These are phyloP conservation scores for Rehmannia glutinosa DNA, from an alignment of 257 asterid species.

Conservation along the genomic window DNA sequence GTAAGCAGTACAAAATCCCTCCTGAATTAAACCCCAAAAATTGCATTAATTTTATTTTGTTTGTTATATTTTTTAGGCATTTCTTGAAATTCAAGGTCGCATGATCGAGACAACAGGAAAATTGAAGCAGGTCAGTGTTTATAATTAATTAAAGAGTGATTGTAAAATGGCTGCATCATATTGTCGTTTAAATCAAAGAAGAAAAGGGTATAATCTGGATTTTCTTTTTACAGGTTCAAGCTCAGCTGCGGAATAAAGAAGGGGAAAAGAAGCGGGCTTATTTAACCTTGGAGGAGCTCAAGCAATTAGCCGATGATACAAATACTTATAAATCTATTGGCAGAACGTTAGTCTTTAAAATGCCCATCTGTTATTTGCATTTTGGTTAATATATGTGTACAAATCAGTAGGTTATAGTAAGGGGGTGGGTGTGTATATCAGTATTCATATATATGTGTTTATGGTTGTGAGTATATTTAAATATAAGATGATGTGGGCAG, in stretches of 20 bases:
- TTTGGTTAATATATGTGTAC: neutral
- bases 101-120: conserved; percentile 87
- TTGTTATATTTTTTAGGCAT: conserved; percentile 50
- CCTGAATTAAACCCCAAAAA: neutral
- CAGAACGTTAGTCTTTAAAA: conserved; percentile 40
- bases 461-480: neutral
- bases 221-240: conserved; percentile 55
- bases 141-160: neutral
- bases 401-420: conserved; percentile 1
- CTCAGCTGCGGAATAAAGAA: conserved; percentile 80
- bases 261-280: conserved; percentile 90
- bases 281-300: conserved; percentile 87
- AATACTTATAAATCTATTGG: conserved; percentile 90
- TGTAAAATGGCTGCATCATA: neutral
- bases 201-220: neutral
- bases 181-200: neutral
- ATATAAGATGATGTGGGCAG: conserved; percentile 27
- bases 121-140: conserved; percentile 65
- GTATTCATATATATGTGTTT: neutral
- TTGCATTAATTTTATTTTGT: neutral
- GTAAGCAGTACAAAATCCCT: conserved; percentile 32
- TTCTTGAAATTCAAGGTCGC: conserved; percentile 87
- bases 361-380: neutral
- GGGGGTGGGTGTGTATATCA: neutral
- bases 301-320: conserved; percentile 65